phyloP scores from a whole-genome alignment of 148 eudicot species.

The Vaccinium macrocarpon region DNA sequence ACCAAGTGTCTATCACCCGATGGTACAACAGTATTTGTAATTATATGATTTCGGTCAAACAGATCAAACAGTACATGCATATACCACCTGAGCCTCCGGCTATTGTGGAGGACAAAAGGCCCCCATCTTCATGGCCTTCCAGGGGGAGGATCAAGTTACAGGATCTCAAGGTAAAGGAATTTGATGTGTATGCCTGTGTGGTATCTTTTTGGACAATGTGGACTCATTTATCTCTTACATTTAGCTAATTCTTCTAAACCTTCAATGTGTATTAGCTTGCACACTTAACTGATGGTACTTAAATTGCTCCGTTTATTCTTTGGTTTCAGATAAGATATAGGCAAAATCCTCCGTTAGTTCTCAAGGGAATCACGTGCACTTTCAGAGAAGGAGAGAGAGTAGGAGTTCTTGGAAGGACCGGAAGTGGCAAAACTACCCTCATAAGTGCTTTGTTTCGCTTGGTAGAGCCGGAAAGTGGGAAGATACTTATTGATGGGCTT shows the following conservation, averaged over 20 bases:
- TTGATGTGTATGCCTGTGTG: too few species aligned
- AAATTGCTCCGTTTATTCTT: not conserved
- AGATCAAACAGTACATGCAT: conserved; percentile 74
- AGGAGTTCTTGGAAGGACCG: conserved; percentile 71
- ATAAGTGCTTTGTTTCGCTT: conserved; percentile 59
- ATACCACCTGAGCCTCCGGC: conserved; percentile 55
- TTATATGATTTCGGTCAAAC: conserved; percentile 56
- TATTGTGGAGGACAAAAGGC: conserved; percentile 38
- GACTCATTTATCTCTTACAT: too few species aligned
- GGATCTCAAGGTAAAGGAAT: conserved; percentile 41
- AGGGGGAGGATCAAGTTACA: conserved; percentile 46
- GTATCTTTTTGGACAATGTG: not conserved
- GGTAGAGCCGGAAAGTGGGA: conserved; percentile 57
- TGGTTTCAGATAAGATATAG: conserved; percentile 49
- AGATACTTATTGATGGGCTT: conserved; percentile 46
- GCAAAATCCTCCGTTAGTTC: conserved; percentile 65
- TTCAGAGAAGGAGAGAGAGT: conserved; percentile 47
- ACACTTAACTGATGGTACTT: not conserved
- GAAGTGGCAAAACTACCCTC: conserved; percentile 71
- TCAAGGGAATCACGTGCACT: conserved; percentile 64
- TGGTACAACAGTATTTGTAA: conserved; percentile 63
- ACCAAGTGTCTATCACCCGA: conserved; percentile 51
- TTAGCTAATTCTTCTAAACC: not conserved
- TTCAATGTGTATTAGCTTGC: not conserved
- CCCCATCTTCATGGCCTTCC: conserved; percentile 56